These are phyloP conservation scores for Lotmaria passim DNA, from an alignment of 208 protist genomes.

Conservation along the genomic window DNA sequence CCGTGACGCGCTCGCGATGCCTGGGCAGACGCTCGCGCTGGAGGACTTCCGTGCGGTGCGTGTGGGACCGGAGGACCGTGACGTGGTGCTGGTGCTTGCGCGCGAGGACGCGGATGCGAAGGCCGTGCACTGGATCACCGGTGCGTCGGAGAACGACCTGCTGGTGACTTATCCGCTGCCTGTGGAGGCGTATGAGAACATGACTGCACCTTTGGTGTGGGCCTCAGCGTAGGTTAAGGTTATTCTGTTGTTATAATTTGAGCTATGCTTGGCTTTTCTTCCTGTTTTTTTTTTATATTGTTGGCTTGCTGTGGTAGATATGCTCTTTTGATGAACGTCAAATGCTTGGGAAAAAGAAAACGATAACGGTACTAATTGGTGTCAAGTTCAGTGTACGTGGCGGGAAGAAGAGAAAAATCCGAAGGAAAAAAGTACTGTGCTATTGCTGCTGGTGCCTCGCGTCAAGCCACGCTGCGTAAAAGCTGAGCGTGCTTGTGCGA, in stretches of 20 bases:
- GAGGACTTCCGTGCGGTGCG: slow-evolving; percentile 53
- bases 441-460: too few species aligned
- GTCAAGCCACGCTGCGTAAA: too few species aligned
- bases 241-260: too few species aligned
- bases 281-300: neutral
- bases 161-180: slow-evolving; percentile 52
- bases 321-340: too few species aligned
- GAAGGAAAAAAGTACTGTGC: too few species aligned
- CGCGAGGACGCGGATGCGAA: slow-evolving; percentile 37
- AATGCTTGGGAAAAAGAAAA: too few species aligned
- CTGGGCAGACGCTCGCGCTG: slow-evolving; percentile 58
- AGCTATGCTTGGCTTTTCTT: too few species aligned
- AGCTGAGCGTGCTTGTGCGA: too few species aligned
- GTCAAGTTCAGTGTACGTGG: too few species aligned
- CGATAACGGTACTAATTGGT: too few species aligned
- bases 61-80: slow-evolving; percentile 28
- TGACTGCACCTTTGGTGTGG: slow-evolving; percentile 39
- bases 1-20: slow-evolving; percentile 33
- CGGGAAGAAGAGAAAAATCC: too few species aligned
- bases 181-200: slow-evolving; percentile 44
- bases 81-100: slow-evolving; percentile 40
- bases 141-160: slow-evolving; percentile 51
- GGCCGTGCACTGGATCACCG: slow-evolving; percentile 52
- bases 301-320: too few species aligned
- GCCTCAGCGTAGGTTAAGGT: slow-evolving; percentile 12